These are phyloP conservation scores for Tulasnella sp. DNA, from an alignment of 768 basidiomycete species.

Conservation along the genomic window DNA sequence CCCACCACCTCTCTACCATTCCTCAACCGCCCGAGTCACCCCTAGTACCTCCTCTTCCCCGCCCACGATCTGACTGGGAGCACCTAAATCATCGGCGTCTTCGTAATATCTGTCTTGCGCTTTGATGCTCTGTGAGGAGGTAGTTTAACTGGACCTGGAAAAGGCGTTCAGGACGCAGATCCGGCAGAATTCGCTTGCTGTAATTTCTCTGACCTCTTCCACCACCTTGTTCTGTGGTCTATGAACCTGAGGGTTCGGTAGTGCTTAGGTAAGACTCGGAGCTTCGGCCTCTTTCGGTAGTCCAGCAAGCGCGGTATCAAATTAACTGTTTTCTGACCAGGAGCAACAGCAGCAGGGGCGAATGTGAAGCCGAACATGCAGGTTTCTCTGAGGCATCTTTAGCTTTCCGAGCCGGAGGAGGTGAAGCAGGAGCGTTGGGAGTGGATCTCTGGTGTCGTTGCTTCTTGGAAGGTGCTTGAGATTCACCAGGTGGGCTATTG, in stretches of 20 bases:
- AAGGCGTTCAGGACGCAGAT: too few species aligned
- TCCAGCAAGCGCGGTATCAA: conserved; percentile 55
- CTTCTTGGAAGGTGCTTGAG: conserved; percentile 3
- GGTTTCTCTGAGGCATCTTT: conserved; percentile 10
- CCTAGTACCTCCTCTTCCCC: conserved; percentile 18
- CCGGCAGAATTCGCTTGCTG: too few species aligned
- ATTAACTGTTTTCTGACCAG: conserved; percentile 51
- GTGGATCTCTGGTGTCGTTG: conserved; percentile 6
- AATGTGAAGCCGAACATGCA: neutral
- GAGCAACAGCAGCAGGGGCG: conserved; percentile 26
- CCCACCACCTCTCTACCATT: too few species aligned
- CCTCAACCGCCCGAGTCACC: conserved; percentile 19
- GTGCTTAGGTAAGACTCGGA: conserved; percentile 18
- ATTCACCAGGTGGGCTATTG: neutral
- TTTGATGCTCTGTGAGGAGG: too few species aligned
- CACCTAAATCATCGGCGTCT: neutral
- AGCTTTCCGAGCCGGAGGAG: conserved; percentile 14
- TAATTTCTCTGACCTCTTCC: too few species aligned
- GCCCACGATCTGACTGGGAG: neutral
- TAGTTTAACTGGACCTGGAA: too few species aligned
- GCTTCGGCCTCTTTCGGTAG: conserved; percentile 21
- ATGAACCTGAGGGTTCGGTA: neutral
- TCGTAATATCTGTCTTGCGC: too few species aligned
- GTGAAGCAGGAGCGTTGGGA: conserved; percentile 14
- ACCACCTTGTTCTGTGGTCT: conserved; percentile 7